These are phyloP conservation scores for Aspergillaceae sp. DNA, from an alignment of 2,329 filamentous ascomycete species.

Conservation along the genomic window DNA sequence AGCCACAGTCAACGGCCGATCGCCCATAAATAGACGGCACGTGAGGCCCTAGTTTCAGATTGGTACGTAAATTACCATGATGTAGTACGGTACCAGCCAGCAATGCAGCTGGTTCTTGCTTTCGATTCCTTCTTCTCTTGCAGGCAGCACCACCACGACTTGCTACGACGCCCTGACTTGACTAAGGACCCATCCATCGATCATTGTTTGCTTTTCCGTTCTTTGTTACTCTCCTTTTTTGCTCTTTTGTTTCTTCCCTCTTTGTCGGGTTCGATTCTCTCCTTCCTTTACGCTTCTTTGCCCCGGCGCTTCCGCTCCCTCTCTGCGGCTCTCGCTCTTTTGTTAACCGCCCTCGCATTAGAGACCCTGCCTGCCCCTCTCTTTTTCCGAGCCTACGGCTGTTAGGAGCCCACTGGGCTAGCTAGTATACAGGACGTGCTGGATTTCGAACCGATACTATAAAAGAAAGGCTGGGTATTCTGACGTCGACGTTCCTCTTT, in stretches of 20 bases:
- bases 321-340: neutral
- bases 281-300: constrained; percentile 1
- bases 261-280: constrained; percentile 1
- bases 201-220: neutral
- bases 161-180: neutral
- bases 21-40: constrained; percentile 5
- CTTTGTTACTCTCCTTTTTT: neutral
- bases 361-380: constrained; percentile 1
- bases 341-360: constrained; percentile 12
- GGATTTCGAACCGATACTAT: neutral
- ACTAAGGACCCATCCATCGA: neutral
- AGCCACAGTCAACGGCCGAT: neutral
- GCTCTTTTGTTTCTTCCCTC: neutral
- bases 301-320: neutral
- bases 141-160: neutral
- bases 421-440: no score
- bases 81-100: neutral
- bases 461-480: neutral
- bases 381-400: neutral
- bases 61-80: constrained; percentile 6
- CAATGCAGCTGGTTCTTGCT: no score
- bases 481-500: neutral
- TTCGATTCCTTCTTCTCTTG: constrained; percentile 1
- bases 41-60: constrained; percentile 13
- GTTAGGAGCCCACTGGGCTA: neutral